Percentiles rank a stretch among this genome's conserved stretches.
Evolutionary conservation across 805 yeast genomes (phyloP).

Genomic region (Cyberlindnera subsufficiens): DNA sequence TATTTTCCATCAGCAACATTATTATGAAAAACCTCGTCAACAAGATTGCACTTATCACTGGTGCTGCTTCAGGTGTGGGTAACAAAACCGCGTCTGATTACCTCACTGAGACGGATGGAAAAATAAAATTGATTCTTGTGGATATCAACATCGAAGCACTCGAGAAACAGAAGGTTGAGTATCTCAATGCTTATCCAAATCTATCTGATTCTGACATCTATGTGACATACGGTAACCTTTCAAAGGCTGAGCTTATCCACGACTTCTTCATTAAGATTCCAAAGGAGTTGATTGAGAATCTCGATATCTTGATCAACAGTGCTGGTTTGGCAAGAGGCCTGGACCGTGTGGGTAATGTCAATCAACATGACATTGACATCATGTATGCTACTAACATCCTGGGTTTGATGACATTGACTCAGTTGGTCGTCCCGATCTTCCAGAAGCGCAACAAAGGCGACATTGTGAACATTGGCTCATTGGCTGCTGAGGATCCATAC

Average conservation of each 20-base stretch:
- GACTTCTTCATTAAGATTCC: slow-evolving; percentile 42
- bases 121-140: slow-evolving; percentile 60
- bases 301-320: slow-evolving; percentile 62
- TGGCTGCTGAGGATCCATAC: slow-evolving; percentile 73
- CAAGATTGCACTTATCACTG: slow-evolving; percentile 78
- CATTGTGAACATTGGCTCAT: slow-evolving; percentile 64
- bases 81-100: slow-evolving; percentile 82
- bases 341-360: slow-evolving; percentile 68
- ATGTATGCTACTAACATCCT: slow-evolving; percentile 85
- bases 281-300: slow-evolving; percentile 48
- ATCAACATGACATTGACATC: slow-evolving; percentile 51
- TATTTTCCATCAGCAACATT: background rate
- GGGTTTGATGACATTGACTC: slow-evolving; percentile 79
- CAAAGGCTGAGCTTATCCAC: slow-evolving; percentile 43
- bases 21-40: background rate
- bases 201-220: slow-evolving; percentile 31
- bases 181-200: slow-evolving; percentile 39
- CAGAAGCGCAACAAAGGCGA: slow-evolving; percentile 64
- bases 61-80: slow-evolving; percentile 95
- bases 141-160: slow-evolving; percentile 68
- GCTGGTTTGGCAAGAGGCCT: slow-evolving; percentile 78
- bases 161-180: slow-evolving; percentile 38
- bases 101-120: slow-evolving; percentile 65
- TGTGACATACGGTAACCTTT: slow-evolving; percentile 49
- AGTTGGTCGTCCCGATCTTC: slow-evolving; percentile 61